Percentiles rank a stretch among this genome's conserved stretches.
phyloP scores from a whole-genome alignment of 2,329 filamentous ascomycete species.

The Parascedosporium putredinis region DNA sequence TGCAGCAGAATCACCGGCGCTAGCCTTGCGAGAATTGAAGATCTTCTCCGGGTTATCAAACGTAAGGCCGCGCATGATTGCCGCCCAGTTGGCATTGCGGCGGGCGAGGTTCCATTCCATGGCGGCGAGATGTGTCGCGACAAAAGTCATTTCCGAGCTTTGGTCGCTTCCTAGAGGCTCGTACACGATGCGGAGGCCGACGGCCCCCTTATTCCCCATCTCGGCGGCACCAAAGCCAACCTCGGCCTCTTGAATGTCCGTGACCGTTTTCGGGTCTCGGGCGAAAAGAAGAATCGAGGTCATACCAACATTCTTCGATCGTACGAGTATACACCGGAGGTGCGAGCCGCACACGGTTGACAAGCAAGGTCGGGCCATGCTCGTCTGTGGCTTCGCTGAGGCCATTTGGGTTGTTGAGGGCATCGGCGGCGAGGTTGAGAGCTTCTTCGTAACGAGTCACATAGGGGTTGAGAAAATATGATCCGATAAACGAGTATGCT shows the following conservation, averaged over 20 bases:
- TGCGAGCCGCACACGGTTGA: constrained; percentile 21
- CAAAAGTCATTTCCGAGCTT: constrained; percentile 65
- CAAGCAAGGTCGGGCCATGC: constrained; percentile 11
- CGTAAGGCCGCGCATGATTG: constrained; percentile 68
- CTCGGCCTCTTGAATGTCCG: constrained; percentile 62
- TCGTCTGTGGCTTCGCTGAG: constrained; percentile 7
- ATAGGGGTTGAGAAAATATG: constrained; percentile 67
- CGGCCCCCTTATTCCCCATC: constrained; percentile 93
- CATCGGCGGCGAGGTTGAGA: constrained; percentile 54
- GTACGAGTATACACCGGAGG: constrained; percentile 54
- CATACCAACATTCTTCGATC: constrained; percentile 72
- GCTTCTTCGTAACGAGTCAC: constrained; percentile 61
- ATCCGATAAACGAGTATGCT: constrained; percentile 74
- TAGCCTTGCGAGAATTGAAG: constrained; percentile 13
- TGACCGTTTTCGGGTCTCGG: constrained; percentile 49
- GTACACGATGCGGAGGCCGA: constrained; percentile 64
- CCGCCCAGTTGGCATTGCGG: constrained; percentile 81
- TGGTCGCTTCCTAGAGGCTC: constrained; percentile 21
- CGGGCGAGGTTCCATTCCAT: constrained; percentile 69
- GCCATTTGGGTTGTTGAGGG: constrained; percentile 11
- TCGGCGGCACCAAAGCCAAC: constrained; percentile 76
- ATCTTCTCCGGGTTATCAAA: constrained; percentile 50
- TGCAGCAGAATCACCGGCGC: constrained; percentile 9
- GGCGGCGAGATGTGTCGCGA: constrained; percentile 78
- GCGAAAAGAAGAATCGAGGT: constrained; percentile 83